These are phyloP conservation scores for Aspergillaceae sp. DNA, from an alignment of 2,329 filamentous ascomycete genomes.

Conservation along the genomic window DNA sequence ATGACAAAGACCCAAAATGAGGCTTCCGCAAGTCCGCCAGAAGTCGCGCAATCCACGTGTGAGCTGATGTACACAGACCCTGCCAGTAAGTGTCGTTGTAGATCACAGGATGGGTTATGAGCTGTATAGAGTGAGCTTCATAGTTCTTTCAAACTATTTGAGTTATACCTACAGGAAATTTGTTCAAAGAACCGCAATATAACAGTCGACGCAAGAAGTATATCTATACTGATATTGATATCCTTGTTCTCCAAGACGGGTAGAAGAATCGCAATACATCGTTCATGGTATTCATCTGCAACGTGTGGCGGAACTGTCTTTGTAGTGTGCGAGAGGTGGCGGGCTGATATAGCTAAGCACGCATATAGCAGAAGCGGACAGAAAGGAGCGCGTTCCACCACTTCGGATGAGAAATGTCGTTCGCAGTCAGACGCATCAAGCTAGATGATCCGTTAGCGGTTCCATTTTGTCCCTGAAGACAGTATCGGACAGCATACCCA, in stretches of 20 bases:
- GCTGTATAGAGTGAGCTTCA: constrained; percentile 12
- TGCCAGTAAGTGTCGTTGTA: constrained; percentile 26
- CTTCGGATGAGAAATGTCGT: constrained; percentile 23
- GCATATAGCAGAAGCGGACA: constrained; percentile 25
- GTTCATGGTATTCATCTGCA: constrained; percentile 27
- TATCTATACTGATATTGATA: constrained; percentile 23
- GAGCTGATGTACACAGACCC: constrained; percentile 29
- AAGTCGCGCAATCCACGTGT: constrained; percentile 25
- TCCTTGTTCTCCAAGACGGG: constrained; percentile 24
- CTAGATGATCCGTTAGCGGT: constrained; percentile 12
- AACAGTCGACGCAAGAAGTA: constrained; percentile 26
- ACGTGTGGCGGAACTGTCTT: constrained; percentile 19
- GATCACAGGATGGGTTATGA: constrained; percentile 24
- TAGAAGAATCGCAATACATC: constrained; percentile 27
- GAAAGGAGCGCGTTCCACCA: constrained; percentile 22
- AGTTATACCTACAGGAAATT: constrained; percentile 21
- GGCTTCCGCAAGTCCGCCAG: constrained; percentile 24
- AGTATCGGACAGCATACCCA: constrained; percentile 17
- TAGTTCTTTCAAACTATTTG: not conserved
- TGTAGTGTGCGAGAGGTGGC: constrained; percentile 25
- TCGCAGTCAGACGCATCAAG: constrained; percentile 26
- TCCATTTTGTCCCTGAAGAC: not conserved
- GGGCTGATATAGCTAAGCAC: constrained; percentile 26
- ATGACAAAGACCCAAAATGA: constrained; percentile 30
- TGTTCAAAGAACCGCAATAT: constrained; percentile 30